Evolutionary conservation across 176 grass and related monocot genomes (phyloP).

Genomic region (barley (Hordeum vulgare)): DNA sequence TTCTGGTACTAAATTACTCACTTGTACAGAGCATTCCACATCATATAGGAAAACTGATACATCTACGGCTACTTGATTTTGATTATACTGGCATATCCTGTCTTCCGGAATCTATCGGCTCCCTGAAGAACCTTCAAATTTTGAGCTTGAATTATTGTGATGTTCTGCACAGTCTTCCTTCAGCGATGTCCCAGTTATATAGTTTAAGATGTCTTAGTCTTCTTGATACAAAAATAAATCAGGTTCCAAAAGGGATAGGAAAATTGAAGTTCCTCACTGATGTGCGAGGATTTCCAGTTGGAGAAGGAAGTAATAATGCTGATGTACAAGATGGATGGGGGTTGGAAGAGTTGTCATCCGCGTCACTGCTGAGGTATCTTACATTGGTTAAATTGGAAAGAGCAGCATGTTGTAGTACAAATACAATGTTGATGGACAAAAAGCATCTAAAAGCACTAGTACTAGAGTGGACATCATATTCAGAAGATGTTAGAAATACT

Average conservation of each 20-base stretch:
- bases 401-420: not conserved
- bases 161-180: not conserved
- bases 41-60: not conserved
- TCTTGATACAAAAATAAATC: not conserved
- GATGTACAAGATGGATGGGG: conserved; percentile 5
- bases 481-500: not conserved
- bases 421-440: conserved; percentile 4
- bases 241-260: conserved; percentile 20
- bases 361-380: not conserved
- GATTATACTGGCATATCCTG: not conserved
- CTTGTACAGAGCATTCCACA: not conserved
- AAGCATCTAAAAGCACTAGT: not conserved
- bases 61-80: not conserved
- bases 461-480: not conserved
- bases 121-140: conserved; percentile 12
- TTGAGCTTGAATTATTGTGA: not conserved
- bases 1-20: not conserved
- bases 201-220: conserved; percentile 11
- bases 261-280: not conserved
- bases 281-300: not conserved
- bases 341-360: conserved; percentile 8
- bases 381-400: conserved; percentile 3
- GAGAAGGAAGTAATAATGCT: not conserved
- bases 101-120: not conserved
- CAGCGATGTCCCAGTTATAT: not conserved